Evolutionary conservation across 768 basidiomycete genomes (phyloP).

Genomic region (Lactarius hatsudake): DNA sequence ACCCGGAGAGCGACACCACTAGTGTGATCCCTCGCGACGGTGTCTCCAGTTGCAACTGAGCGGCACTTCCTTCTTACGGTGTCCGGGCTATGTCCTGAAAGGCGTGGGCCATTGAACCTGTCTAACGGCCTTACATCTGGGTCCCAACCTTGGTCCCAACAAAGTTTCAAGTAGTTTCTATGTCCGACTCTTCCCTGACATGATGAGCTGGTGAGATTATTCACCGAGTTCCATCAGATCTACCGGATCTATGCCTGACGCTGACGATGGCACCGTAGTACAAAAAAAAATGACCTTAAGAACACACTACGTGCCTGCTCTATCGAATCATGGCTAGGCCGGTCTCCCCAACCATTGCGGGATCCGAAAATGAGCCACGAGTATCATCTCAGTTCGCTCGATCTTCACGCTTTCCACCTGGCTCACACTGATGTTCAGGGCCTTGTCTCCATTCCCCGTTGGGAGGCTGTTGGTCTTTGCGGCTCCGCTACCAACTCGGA

Average conservation of each 20-base stretch:
- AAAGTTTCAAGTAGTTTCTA: neutral
- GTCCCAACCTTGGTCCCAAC: neutral
- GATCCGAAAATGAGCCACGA: neutral
- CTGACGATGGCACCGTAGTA: neutral
- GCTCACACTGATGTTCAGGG: neutral
- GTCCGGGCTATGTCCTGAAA: neutral
- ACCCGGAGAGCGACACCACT: neutral
- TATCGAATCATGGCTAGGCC: neutral
- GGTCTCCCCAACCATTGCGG: neutral
- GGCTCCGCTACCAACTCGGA: neutral
- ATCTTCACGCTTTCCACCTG: neutral
- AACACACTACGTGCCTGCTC: neutral
- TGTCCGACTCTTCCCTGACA: neutral
- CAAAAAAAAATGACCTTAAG: neutral
- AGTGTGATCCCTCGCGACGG: neutral
- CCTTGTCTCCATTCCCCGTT: neutral
- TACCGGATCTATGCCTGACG: neutral
- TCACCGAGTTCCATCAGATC: neutral
- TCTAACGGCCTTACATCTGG: neutral
- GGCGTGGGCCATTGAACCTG: neutral
- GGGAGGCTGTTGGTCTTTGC: neutral
- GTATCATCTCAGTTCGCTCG: constrained; percentile 19
- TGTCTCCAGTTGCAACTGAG: neutral
- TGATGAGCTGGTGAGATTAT: neutral
- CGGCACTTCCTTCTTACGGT: neutral